Percentiles rank a stretch among this genome's conserved stretches.
phyloP scores from a whole-genome alignment of 208 protist species.

The Paratrypanosoma confusum region DNA sequence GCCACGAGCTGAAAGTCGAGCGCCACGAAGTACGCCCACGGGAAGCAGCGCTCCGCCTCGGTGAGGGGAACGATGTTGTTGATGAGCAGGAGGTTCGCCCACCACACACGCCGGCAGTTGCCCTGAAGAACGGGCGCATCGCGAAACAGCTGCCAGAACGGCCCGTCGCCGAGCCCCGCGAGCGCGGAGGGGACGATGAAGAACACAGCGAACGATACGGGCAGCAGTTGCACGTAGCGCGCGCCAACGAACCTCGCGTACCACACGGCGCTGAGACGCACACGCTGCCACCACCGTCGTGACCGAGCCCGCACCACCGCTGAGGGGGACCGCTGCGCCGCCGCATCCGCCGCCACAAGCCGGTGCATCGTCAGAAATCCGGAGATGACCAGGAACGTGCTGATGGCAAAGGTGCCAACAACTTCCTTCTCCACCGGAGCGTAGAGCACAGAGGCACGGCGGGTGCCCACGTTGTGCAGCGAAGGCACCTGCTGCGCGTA shows the following conservation, averaged over 20 bases:
- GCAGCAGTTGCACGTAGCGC: slow-evolving; percentile 12
- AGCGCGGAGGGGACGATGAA: slow-evolving; percentile 5
- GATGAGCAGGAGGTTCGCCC: slow-evolving; percentile 20
- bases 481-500: slow-evolving; percentile 10
- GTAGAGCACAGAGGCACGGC: slow-evolving; percentile 5
- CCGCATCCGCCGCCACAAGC: slow-evolving; percentile 9
- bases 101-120: slow-evolving; percentile 17
- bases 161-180: slow-evolving; percentile 1
- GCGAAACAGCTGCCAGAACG: slow-evolving; percentile 12
- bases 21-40: slow-evolving; percentile 24
- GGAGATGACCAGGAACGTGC: slow-evolving; percentile 20
- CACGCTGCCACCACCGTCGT: neutral
- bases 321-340: slow-evolving; percentile 4
- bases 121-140: slow-evolving; percentile 2
- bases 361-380: slow-evolving; percentile 18
- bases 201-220: slow-evolving; percentile 9
- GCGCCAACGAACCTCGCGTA: slow-evolving; percentile 13
- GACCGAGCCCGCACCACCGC: neutral
- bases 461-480: slow-evolving; percentile 5
- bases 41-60: slow-evolving; percentile 12
- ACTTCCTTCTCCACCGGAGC: slow-evolving; percentile 11
- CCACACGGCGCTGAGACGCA: slow-evolving; percentile 1
- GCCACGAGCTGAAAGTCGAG: slow-evolving; percentile 20
- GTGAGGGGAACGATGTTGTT: slow-evolving; percentile 18
- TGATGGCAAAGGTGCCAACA: slow-evolving; percentile 11